These are phyloP conservation scores for Tetrastigma voinierianum DNA, from an alignment of 164 flowering plant species.

Conservation along the genomic window DNA sequence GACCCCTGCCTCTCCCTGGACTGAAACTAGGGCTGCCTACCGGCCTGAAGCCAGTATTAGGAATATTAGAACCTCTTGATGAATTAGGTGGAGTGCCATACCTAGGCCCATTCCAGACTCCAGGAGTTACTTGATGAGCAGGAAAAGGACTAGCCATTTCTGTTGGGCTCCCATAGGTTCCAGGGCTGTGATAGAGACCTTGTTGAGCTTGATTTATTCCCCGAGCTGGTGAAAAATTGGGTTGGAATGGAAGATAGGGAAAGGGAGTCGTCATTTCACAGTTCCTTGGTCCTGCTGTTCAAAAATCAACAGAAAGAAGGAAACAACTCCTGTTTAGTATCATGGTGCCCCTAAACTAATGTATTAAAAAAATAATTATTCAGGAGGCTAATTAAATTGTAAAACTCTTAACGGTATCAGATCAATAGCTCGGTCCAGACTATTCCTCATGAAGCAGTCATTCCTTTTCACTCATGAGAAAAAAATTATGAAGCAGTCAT, in stretches of 20 bases:
- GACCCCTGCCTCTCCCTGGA: conserved; percentile 27
- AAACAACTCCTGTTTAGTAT: too few species aligned
- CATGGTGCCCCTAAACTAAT: background rate
- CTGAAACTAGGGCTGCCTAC: conserved; percentile 23
- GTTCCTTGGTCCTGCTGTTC: conserved; percentile 30
- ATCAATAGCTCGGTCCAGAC: too few species aligned
- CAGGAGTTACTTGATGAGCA: conserved; percentile 19
- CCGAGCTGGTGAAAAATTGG: conserved; percentile 21
- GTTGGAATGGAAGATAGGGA: conserved; percentile 26
- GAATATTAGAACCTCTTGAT: conserved; percentile 19
- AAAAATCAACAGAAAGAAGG: too few species aligned
- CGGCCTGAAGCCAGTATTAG: conserved; percentile 26
- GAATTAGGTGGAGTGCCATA: conserved; percentile 23
- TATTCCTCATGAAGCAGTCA: too few species aligned
- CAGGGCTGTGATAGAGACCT: conserved; percentile 12
- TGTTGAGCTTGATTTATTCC: conserved; percentile 24
- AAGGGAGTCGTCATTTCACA: conserved; percentile 20
- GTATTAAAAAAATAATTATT: background rate
- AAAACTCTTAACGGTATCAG: too few species aligned
- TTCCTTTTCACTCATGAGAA: too few species aligned
- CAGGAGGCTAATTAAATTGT: too few species aligned
- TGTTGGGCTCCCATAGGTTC: conserved; percentile 24
- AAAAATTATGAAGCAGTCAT: too few species aligned
- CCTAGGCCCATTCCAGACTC: conserved; percentile 21
- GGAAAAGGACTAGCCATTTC: conserved; percentile 18